phyloP scores from a whole-genome alignment of 805 yeast genomes.

The Saccharomycopsis fodiens region DNA sequence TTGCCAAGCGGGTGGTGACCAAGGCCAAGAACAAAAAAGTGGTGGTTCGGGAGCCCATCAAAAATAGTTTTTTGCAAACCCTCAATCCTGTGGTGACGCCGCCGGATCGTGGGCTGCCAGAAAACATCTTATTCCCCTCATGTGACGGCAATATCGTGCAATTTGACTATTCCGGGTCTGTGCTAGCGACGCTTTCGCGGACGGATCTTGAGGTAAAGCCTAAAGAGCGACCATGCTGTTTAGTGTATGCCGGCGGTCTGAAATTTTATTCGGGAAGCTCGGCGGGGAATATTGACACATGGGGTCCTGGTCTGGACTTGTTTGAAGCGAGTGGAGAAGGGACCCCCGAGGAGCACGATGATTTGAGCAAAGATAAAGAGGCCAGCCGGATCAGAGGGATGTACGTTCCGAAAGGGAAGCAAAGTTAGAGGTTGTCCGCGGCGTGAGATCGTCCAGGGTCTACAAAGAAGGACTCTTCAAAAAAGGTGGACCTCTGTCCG shows the following conservation, averaged over 20 bases:
- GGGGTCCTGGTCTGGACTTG: constrained; percentile 36
- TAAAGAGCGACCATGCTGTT: constrained; percentile 41
- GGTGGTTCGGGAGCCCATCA: neutral
- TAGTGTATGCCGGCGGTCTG: constrained; percentile 41
- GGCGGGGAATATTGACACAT: constrained; percentile 56
- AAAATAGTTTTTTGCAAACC: constrained; percentile 33
- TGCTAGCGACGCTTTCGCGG: neutral
- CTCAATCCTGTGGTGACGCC: constrained; percentile 40
- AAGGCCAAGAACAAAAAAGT: neutral
- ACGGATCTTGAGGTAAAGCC: neutral
- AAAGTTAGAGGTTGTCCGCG: neutral
- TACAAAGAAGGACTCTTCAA: no score
- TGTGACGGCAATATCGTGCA: constrained; percentile 70
- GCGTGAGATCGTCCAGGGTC: neutral
- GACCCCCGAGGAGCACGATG: constrained; percentile 4
- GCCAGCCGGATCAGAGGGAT: constrained; percentile 17
- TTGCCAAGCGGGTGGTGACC: neutral
- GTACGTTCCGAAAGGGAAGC: constrained; percentile 5
- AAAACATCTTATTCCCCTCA: constrained; percentile 56
- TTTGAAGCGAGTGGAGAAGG: constrained; percentile 16
- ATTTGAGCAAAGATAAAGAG: constrained; percentile 7
- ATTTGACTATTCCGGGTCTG: constrained; percentile 29
- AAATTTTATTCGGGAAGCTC: constrained; percentile 53
- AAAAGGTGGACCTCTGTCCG: no score
- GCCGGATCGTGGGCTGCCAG: constrained; percentile 6